phyloP scores from a whole-genome alignment of 179 eudicot genomes.

The Beta lomatogona region DNA sequence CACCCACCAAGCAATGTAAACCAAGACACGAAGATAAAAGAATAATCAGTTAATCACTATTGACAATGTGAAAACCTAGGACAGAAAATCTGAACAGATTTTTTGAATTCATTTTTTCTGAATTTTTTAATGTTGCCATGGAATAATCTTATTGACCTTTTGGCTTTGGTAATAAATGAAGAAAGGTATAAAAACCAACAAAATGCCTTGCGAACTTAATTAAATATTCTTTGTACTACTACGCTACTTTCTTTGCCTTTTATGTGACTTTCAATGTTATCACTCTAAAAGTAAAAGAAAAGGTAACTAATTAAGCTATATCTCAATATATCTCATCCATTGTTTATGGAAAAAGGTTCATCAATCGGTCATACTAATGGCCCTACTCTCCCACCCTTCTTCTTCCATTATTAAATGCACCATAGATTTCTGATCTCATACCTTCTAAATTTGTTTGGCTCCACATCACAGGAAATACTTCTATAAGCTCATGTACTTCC shows the following conservation, averaged over 20 bases:
- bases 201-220: background rate
- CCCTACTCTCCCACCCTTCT: constrained; percentile 6
- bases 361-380: constrained; percentile 21
- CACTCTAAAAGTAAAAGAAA: background rate
- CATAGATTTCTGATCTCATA: constrained; percentile 20
- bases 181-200: constrained; percentile 17
- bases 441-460: constrained; percentile 16
- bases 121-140: background rate
- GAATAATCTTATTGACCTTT: constrained; percentile 6
- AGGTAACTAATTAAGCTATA: background rate
- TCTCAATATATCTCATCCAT: background rate
- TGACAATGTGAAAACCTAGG: no score
- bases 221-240: constrained; percentile 19
- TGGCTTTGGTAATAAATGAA: constrained; percentile 29
- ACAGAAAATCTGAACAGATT: no score
- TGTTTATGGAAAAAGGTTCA: constrained; percentile 16
- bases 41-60: no score
- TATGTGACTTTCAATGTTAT: constrained; percentile 1
- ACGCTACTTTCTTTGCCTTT: constrained; percentile 8
- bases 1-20: no score
- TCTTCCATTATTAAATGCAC: constrained; percentile 19
- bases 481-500: background rate
- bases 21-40: no score
- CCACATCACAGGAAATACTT: constrained; percentile 1
- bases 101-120: no score